Evolutionary conservation across 805 yeast species (phyloP).

Genomic region (Teunomyces stri): DNA sequence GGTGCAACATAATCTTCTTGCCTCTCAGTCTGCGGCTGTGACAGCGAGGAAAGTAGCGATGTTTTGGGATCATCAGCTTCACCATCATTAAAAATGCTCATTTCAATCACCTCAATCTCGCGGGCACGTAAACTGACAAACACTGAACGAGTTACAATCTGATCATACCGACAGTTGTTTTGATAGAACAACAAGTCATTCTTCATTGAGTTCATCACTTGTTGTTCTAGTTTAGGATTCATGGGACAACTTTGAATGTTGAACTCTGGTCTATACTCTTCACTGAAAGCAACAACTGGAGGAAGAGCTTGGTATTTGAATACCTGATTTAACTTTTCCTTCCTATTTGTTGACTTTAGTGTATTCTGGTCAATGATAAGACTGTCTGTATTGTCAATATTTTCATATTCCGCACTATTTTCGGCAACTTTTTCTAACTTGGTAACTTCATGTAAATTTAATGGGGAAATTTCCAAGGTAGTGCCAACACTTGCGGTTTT

Average conservation of each 20-base stretch:
- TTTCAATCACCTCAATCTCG: constrained; percentile 44
- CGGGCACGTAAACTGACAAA: constrained; percentile 44
- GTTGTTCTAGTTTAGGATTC: constrained; percentile 48
- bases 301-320: constrained; percentile 13
- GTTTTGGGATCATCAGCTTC: background rate
- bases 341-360: constrained; percentile 7
- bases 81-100: constrained; percentile 17
- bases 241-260: constrained; percentile 55
- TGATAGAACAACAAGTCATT: constrained; percentile 46
- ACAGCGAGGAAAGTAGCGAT: background rate
- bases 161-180: constrained; percentile 30
- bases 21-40: background rate
- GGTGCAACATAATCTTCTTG: background rate
- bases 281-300: constrained; percentile 43
- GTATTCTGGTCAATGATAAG: constrained; percentile 11
- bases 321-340: background rate
- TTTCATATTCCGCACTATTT: constrained; percentile 1
- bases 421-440: background rate
- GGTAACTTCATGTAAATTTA: background rate
- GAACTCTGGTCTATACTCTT: constrained; percentile 53
- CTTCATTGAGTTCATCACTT: constrained; percentile 50
- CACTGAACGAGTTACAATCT: constrained; percentile 35
- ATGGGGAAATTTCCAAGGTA: constrained; percentile 6
- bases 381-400: constrained; percentile 7
- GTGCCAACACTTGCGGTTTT: background rate